Conservation (phyloP, 2,329 filamentous ascomycete species). For the Penicillium psychrosexuale region DNA sequence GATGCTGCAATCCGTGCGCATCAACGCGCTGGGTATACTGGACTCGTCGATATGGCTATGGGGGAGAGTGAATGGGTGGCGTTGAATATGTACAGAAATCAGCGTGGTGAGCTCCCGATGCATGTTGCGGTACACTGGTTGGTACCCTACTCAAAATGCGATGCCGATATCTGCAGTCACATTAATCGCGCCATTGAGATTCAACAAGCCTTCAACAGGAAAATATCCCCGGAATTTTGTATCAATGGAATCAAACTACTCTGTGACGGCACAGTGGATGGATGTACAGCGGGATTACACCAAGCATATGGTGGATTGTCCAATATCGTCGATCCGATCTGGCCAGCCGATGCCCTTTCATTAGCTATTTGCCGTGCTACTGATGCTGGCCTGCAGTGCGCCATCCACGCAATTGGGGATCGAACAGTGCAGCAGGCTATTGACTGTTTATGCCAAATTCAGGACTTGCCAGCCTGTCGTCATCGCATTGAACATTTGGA, state of each 20-base stretch:
- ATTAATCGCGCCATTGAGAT: slow-evolving; percentile 48
- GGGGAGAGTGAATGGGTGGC: slow-evolving; percentile 49
- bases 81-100: slow-evolving; percentile 35
- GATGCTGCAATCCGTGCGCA: slow-evolving; percentile 45
- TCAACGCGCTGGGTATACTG: slow-evolving; percentile 47
- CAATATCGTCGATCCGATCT: slow-evolving; percentile 42
- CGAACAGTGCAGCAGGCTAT: slow-evolving; percentile 46
- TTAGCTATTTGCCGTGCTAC: slow-evolving; percentile 46
- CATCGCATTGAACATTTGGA: slow-evolving; percentile 54
- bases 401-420: slow-evolving; percentile 52
- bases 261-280: slow-evolving; percentile 51
- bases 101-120: slow-evolving; percentile 34
- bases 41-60: slow-evolving; percentile 52
- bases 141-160: slow-evolving; percentile 41
- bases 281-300: slow-evolving; percentile 31
- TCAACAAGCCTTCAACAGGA: slow-evolving; percentile 38
- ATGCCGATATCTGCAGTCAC: slow-evolving; percentile 41
- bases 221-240: slow-evolving; percentile 42
- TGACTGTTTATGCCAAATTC: slow-evolving; percentile 24
- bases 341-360: slow-evolving; percentile 41
- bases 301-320: slow-evolving; percentile 41
- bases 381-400: slow-evolving; percentile 46
- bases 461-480: slow-evolving; percentile 30
- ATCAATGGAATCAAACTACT: slow-evolving; percentile 52
- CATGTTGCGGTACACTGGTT: slow-evolving; percentile 49